Base-by-base conservation (phyloP, 192 early-diverging fungal species). In the Globomyces pollinis-pini region DNA sequence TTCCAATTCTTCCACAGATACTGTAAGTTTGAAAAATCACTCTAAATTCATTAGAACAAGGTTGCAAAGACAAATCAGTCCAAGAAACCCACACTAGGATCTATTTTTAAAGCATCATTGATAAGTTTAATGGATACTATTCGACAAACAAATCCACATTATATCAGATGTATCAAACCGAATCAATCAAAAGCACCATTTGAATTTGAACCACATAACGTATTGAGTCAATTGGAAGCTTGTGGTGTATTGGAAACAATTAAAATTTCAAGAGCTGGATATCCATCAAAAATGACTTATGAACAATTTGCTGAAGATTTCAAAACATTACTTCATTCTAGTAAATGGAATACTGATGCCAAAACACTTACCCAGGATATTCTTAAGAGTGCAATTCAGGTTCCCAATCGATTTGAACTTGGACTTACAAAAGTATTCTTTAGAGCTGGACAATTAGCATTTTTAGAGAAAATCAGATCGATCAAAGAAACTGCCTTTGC, bases 161-260 rank as follows among this genome's bases (percentile, higher is more conserved):
- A 98, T 65, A 98, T 98, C 59, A 91, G 96, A 58, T 98, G 96
- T 79, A 93, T 98, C 73, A 98, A 98, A 74, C 94, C 96, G n/a
- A 98, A 98, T 73, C 91, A 91, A 60, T 85, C 83, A 41, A 98
- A 98, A 68, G 75, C 77, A 1, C 84, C 94, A 12, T 98, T 94
- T 84, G 79, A 59, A 30, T 96, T 95, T 65, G 96, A 98, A 62
- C 85, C 96, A 24, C 85, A 84, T n/a, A 93, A 95, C 89, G 93
- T 96, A 32, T 73, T 98, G 2, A 67, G 85, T 18, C 96, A 98
- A 71, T 72, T 98, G 50, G 65, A 60, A 49, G 96, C 96, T 21
- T 99, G 96, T 72, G 96, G 96, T 83, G 96, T 99, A 26, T 70
- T 99, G 9, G 96, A 99, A 77, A 99, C 96, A 5, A 99, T 99